Percentiles rank a stretch among this genome's conserved stretches.
Conservation (phyloP, 305 asterid genomes). For the Solanum chacoense region DNA sequence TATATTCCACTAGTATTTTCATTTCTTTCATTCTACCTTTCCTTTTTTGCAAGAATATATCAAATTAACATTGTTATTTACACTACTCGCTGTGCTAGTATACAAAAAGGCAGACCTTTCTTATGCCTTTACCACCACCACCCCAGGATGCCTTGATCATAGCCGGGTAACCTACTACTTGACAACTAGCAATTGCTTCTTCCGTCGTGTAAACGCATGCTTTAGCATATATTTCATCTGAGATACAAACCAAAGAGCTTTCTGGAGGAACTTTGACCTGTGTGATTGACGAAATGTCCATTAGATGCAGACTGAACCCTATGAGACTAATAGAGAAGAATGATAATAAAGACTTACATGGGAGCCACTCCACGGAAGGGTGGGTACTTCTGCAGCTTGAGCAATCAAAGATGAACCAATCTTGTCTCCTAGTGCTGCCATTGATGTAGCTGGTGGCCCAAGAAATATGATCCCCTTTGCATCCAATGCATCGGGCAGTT, state of each 20-base stretch:
- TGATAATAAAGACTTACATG: slow-evolving; percentile 42
- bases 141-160: slow-evolving; percentile 99
- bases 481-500: slow-evolving; percentile 81
- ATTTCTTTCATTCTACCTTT: not conserved
- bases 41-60: not conserved
- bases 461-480: slow-evolving; percentile 83
- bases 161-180: slow-evolving; percentile 96
- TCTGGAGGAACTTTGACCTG: slow-evolving; percentile 77
- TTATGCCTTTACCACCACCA: slow-evolving; percentile 99
- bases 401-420: slow-evolving; percentile 97
- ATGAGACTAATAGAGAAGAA: slow-evolving; percentile 1
- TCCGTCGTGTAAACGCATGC: slow-evolving; percentile 94
- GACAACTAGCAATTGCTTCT: slow-evolving; percentile 96
- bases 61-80: not conserved
- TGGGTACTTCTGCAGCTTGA: slow-evolving; percentile 97
- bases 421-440: slow-evolving; percentile 98
- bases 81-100: not conserved
- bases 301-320: slow-evolving; percentile 9
- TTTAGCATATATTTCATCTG: slow-evolving; percentile 64
- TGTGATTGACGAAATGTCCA: not conserved
- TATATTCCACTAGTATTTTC: not conserved
- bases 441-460: slow-evolving; percentile 84
- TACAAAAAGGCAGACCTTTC: slow-evolving; percentile 59
- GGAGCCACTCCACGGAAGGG: slow-evolving; percentile 99
- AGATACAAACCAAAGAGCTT: slow-evolving; percentile 67